Base-by-base conservation (phyloP, 257 asterid genomes). In the Nyctanthes arbortristis region DNA sequence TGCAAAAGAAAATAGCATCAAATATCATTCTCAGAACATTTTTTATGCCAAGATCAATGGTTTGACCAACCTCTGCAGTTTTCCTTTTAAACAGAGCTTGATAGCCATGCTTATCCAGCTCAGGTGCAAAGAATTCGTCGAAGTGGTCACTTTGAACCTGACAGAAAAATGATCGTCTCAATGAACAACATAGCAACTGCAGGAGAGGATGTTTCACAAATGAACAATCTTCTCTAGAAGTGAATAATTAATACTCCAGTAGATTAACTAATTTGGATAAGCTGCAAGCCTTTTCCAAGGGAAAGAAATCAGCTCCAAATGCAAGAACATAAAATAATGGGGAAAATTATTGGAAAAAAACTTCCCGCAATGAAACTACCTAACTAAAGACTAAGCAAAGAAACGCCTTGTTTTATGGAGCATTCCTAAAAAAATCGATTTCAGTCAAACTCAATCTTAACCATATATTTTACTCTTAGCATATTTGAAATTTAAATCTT, bases 61-160 rank as follows among this genome's bases (percentile, higher is more conserved):
- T 66, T 68, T 35, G 66, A 71, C 96, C 67, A 71, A 94, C 99
- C 99, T 94, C 97, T 9, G 93, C 78, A 9, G 97, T 89, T 73
- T 79, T 91, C 65, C 83, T 81, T 82, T 85, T 94, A 69, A 84
- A 94, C 35, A 88, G 75, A 72, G 97, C 96, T 73, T 91, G 93
- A 74, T 94, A 91, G 6, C 99, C 99, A 82, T 91, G 97, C 65
- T 94, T 94, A 73, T 91, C 99, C 82, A 94, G 85, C 87, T 94
- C 99, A 29, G 97, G 99, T 24, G 90, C 88, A 27, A 91, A 91
- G 79, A 88, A 94, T 79, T 94, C 97, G 70, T 91, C 96, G 66
- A 87, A 94, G 76, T 94, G 97, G 63, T 88, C 96, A 72, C 79
- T 88, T 89, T 91, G 99, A 69, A 94, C 95, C 99, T 94, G 84